Evolutionary conservation across 2,329 filamentous ascomycete species (phyloP).

Genomic region (Aphanoascus verrucosus): DNA sequence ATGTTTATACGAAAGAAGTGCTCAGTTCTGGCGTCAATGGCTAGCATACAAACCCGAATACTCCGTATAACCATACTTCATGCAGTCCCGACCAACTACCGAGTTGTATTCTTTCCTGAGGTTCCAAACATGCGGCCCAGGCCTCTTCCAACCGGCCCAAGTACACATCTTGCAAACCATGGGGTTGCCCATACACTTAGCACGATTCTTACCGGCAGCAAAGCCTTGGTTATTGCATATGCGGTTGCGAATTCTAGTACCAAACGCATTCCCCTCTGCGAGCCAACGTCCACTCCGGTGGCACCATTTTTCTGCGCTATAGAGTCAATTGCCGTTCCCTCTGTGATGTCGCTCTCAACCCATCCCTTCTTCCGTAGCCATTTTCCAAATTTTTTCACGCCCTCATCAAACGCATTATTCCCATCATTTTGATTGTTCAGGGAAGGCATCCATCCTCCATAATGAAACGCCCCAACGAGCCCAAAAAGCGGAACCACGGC

Average conservation of each 20-base stretch:
- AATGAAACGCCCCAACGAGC: slow-evolving; percentile 69
- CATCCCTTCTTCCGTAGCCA: slow-evolving; percentile 73
- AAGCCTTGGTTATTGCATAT: slow-evolving; percentile 77
- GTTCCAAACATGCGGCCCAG: slow-evolving; percentile 24
- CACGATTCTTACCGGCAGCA: slow-evolving; percentile 66
- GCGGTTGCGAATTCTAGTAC: slow-evolving; percentile 68
- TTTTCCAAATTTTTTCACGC: slow-evolving; percentile 61
- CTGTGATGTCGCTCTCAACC: slow-evolving; percentile 44
- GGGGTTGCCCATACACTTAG: slow-evolving; percentile 81
- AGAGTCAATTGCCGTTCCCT: slow-evolving; percentile 16
- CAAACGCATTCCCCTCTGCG: slow-evolving; percentile 41
- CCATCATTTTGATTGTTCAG: slow-evolving; percentile 28
- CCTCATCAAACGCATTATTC: slow-evolving; percentile 40
- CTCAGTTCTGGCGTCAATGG: not conserved
- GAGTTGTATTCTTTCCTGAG: slow-evolving; percentile 25
- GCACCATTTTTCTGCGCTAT: slow-evolving; percentile 16
- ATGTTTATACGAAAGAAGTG: not conserved
- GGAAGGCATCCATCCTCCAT: slow-evolving; percentile 60
- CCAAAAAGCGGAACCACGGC: slow-evolving; percentile 69
- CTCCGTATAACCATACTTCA: not conserved
- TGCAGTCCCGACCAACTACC: not conserved
- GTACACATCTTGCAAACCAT: slow-evolving; percentile 67
- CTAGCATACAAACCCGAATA: not conserved
- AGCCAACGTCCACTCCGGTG: slow-evolving; percentile 22
- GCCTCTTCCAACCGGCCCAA: slow-evolving; percentile 39